These are phyloP conservation scores for Sarcodon aspratus DNA, from an alignment of 768 basidiomycete genomes.

Conservation along the genomic window DNA sequence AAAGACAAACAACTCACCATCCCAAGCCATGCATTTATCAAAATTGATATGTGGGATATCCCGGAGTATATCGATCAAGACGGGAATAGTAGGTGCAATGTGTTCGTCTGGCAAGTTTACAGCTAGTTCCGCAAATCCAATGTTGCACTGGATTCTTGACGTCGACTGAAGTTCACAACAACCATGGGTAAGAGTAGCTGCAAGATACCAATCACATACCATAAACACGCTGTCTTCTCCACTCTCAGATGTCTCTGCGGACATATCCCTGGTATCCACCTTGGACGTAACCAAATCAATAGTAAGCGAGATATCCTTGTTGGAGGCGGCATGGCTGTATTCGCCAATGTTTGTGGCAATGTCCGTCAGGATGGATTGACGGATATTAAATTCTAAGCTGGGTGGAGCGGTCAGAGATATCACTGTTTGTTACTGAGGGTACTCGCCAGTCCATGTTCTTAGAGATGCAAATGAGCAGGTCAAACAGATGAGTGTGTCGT, in stretches of 20 bases:
- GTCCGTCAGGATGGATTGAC: slow-evolving; percentile 65
- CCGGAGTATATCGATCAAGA: slow-evolving; percentile 54
- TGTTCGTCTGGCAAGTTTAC: slow-evolving; percentile 47
- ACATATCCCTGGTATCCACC: slow-evolving; percentile 31
- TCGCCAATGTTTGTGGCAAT: slow-evolving; percentile 48
- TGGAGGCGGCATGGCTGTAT: slow-evolving; percentile 21
- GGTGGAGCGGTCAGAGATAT: too few species aligned
- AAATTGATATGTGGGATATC: slow-evolving; percentile 73
- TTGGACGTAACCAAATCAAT: slow-evolving; percentile 51
- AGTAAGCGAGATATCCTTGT: slow-evolving; percentile 28
- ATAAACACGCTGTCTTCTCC: slow-evolving; percentile 39
- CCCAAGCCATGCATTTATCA: slow-evolving; percentile 70
- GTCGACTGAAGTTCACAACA: slow-evolving; percentile 35
- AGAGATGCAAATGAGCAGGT: too few species aligned
- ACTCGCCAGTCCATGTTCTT: too few species aligned
- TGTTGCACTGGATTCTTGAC: slow-evolving; percentile 66
- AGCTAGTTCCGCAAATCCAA: slow-evolving; percentile 75
- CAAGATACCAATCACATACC: slow-evolving; percentile 29
- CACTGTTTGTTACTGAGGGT: not conserved
- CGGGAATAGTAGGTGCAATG: slow-evolving; percentile 40
- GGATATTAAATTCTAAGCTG: slow-evolving; percentile 72
- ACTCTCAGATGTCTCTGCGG: slow-evolving; percentile 5
- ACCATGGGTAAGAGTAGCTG: slow-evolving; percentile 1
- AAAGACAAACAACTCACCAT: slow-evolving; percentile 33
- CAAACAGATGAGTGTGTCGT: too few species aligned